phyloP scores from a whole-genome alignment of 495 filamentous ascomycete species.

The Sabuloglossum arenarium region DNA sequence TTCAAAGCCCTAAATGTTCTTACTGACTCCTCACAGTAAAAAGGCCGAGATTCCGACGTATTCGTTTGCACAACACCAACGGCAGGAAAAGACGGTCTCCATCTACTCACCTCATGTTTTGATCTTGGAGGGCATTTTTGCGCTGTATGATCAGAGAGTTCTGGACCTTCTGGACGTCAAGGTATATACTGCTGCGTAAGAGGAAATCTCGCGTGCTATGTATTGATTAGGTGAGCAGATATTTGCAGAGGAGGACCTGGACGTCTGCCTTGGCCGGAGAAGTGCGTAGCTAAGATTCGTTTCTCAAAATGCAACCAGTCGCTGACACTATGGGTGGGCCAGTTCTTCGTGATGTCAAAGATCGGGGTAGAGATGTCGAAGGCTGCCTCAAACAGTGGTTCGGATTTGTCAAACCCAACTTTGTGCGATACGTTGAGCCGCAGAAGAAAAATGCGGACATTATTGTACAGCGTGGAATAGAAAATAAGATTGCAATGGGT shows the following conservation, averaged over 20 bases:
- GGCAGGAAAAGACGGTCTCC: slow-evolving; percentile 53
- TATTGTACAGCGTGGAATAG: slow-evolving; percentile 82
- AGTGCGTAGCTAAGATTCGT: slow-evolving; percentile 29
- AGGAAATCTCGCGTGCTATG: background rate
- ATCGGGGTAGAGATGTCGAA: slow-evolving; percentile 71
- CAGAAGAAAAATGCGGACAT: slow-evolving; percentile 84
- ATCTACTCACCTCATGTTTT: slow-evolving; percentile 94
- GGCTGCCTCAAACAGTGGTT: slow-evolving; percentile 99
- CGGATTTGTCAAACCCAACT: slow-evolving; percentile 85
- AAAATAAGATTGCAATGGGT: slow-evolving; percentile 86
- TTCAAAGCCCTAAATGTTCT: background rate
- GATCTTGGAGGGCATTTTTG: slow-evolving; percentile 90
- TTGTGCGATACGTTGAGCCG: slow-evolving; percentile 72
- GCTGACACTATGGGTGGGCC: slow-evolving; percentile 4
- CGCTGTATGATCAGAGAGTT: slow-evolving; percentile 71
- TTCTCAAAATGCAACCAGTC: background rate
- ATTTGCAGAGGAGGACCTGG: slow-evolving; percentile 88
- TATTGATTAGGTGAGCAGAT: slow-evolving; percentile 28
- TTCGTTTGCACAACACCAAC: slow-evolving; percentile 82
- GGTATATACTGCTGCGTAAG: slow-evolving; percentile 22
- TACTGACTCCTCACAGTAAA: slow-evolving; percentile 32
- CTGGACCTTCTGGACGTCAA: slow-evolving; percentile 81
- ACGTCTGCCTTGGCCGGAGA: slow-evolving; percentile 81
- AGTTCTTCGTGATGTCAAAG: slow-evolving; percentile 74
- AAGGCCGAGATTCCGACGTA: slow-evolving; percentile 87